These are phyloP conservation scores for Geotrichum aggregatum DNA, from an alignment of 1,139 yeast species.

Conservation along the genomic window DNA sequence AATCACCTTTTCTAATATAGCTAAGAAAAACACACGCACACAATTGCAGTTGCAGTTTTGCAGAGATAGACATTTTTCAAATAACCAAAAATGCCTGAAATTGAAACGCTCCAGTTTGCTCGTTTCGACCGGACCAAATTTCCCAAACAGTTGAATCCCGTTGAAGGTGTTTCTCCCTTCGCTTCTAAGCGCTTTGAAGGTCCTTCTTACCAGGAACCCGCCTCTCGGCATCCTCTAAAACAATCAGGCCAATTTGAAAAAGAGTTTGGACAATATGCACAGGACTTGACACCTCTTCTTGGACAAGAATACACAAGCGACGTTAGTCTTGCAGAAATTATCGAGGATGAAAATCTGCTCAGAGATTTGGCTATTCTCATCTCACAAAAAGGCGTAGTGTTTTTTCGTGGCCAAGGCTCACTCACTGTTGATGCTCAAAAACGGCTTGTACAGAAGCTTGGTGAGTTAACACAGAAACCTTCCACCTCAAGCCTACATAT, in stretches of 20 bases:
- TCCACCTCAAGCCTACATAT: constrained; percentile 58
- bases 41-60: too few species aligned
- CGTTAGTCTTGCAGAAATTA: constrained; percentile 44
- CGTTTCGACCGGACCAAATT: constrained; percentile 14
- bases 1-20: too few species aligned
- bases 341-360: constrained; percentile 46
- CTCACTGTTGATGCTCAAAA: constrained; percentile 53
- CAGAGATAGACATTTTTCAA: too few species aligned
- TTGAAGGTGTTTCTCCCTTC: constrained; percentile 31
- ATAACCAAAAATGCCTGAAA: constrained; percentile 4
- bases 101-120: constrained; percentile 6
- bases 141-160: constrained; percentile 4
- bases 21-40: too few species aligned
- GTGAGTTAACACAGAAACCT: constrained; percentile 65
- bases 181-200: constrained; percentile 27
- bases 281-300: constrained; percentile 34
- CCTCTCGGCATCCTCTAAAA: constrained; percentile 24
- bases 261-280: constrained; percentile 27
- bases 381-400: constrained; percentile 63
- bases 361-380: constrained; percentile 58
- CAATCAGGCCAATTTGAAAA: constrained; percentile 23
- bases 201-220: constrained; percentile 24
- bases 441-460: constrained; percentile 55
- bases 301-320: constrained; percentile 33
- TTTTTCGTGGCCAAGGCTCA: constrained; percentile 56